Base-by-base conservation (phyloP, 148 eudicot species). In the Cornus controversa region DNA sequence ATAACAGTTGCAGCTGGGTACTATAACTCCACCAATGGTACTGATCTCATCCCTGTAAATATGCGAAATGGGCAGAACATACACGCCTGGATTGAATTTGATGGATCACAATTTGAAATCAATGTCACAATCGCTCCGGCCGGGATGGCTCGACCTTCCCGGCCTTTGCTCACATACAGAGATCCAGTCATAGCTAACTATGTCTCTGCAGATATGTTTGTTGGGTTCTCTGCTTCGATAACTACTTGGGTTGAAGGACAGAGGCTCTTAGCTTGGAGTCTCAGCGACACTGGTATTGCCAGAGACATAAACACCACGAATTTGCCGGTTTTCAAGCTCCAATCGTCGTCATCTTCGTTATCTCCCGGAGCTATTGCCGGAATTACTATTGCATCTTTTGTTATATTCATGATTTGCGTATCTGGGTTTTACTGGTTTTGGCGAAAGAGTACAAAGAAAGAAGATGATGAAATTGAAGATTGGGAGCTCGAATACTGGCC, bases 401-500 rank as follows among this genome's bases (percentile, higher is more conserved):
- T 73, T 16, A 24, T 58, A 23, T 37, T 78, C 10, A 2, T 77
- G 2, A 34, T 84, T 29, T 53, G 25, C 0, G 23, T 71, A 8
- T 68, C 42, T 66, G 36, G 72, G 58, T 15, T 45, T 34, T 87
- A 76, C 70, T 81, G 79, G 84, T 71, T 72, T 76, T 84, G 84
- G 85, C 64, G 81, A 80, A 80, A 66, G n/a, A 37, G 29, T 66
- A 26, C 2, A 11, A 57, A 69, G 16, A 22, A 42, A 50, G 87
- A 87, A 24, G 87, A 83, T 15, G 90, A 87, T 73, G 87, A 68
- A 16, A 74, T 82, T 28, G 89, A 88, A 62, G 91, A 88, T 68
- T 88, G 91, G 91, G 91, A 85, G 69, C 72, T 88, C 45, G 91
- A 88, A 65, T 88, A 81, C 37, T 88, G 91, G 91, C 91, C 91